Percentiles rank a stretch among this genome's conserved stretches.
phyloP scores from a whole-genome alignment of 2,329 filamentous ascomycete genomes.

The Scopulariopsis brevicaulis region DNA sequence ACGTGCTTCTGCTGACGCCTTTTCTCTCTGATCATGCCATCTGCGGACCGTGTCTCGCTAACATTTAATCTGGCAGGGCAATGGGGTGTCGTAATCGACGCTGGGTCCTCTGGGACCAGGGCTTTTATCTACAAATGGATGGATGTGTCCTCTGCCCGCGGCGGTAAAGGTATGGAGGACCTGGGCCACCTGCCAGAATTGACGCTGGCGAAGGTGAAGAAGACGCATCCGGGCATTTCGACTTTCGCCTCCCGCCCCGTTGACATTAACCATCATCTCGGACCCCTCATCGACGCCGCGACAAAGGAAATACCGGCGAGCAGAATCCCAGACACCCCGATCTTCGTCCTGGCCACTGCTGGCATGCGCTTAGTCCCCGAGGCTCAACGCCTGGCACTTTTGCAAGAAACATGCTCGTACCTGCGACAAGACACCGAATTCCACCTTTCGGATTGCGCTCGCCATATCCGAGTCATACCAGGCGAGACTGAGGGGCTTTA shows the following conservation, averaged over 20 bases:
- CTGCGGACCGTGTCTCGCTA: too few species aligned
- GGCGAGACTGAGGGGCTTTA: slow-evolving; percentile 94
- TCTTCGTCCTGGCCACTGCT: slow-evolving; percentile 92
- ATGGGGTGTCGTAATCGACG: slow-evolving; percentile 94
- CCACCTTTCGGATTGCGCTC: slow-evolving; percentile 74
- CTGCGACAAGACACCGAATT: slow-evolving; percentile 68
- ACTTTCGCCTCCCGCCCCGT: slow-evolving; percentile 72
- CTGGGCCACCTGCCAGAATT: slow-evolving; percentile 56
- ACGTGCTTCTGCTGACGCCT: too few species aligned
- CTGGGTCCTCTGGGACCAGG: slow-evolving; percentile 92
- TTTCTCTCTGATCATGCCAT: too few species aligned
- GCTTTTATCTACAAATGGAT: slow-evolving; percentile 93
- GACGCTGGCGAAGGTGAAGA: slow-evolving; percentile 79
- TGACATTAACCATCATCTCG: slow-evolving; percentile 74
- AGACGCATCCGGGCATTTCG: slow-evolving; percentile 87
- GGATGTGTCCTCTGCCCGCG: slow-evolving; percentile 38
- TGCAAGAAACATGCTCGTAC: slow-evolving; percentile 74
- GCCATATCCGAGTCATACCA: slow-evolving; percentile 88
- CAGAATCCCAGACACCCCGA: slow-evolving; percentile 72
- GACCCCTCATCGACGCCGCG: slow-evolving; percentile 71
- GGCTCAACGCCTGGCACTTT: slow-evolving; percentile 57
- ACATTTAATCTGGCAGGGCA: slow-evolving; percentile 28
- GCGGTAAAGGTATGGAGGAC: slow-evolving; percentile 9
- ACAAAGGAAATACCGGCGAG: slow-evolving; percentile 64
- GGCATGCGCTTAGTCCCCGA: slow-evolving; percentile 82